Percentiles rank a stretch among this genome's conserved stretches.
phyloP scores from a whole-genome alignment of 805 yeast species.

The Dipodascopsis uninucleata region DNA sequence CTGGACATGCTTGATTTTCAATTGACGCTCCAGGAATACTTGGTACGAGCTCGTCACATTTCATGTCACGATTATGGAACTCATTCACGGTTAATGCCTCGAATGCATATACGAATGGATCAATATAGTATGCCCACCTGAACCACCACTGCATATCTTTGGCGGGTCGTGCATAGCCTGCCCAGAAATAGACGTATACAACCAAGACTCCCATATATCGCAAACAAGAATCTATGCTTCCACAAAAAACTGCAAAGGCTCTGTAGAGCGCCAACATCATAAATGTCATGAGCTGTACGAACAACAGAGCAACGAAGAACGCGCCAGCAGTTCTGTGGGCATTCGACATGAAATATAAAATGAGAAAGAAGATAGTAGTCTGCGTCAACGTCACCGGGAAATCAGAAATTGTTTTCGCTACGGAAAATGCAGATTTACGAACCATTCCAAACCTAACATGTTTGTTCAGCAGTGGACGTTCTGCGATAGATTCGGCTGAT shows the following conservation, averaged over 20 bases:
- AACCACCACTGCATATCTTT: constrained; percentile 67
- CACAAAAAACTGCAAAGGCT: constrained; percentile 38
- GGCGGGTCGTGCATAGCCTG: constrained; percentile 52
- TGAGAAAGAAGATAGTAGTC: constrained; percentile 47
- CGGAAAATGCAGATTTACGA: constrained; percentile 61
- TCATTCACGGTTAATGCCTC: constrained; percentile 66
- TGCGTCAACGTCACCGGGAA: constrained; percentile 48
- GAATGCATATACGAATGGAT: constrained; percentile 56
- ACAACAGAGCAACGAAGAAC: constrained; percentile 49
- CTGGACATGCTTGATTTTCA: constrained; percentile 51
- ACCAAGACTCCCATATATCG: constrained; percentile 44
- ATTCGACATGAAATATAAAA: constrained; percentile 54
- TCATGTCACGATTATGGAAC: constrained; percentile 54
- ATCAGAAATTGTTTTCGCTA: constrained; percentile 61
- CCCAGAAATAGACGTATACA: constrained; percentile 42
- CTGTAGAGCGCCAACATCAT: constrained; percentile 53
- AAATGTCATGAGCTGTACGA: constrained; percentile 44
- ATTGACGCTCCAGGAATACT: constrained; percentile 46
- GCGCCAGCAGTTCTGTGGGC: constrained; percentile 51
- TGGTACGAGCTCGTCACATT: constrained; percentile 56
- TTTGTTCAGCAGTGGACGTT: constrained; percentile 57
- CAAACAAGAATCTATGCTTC: constrained; percentile 40
- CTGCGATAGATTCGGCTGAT: constrained; percentile 45
- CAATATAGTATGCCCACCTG: constrained; percentile 57
- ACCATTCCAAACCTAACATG: constrained; percentile 57